phyloP scores from a whole-genome alignment of 768 basidiomycete species.

The Termitomyces sp. region DNA sequence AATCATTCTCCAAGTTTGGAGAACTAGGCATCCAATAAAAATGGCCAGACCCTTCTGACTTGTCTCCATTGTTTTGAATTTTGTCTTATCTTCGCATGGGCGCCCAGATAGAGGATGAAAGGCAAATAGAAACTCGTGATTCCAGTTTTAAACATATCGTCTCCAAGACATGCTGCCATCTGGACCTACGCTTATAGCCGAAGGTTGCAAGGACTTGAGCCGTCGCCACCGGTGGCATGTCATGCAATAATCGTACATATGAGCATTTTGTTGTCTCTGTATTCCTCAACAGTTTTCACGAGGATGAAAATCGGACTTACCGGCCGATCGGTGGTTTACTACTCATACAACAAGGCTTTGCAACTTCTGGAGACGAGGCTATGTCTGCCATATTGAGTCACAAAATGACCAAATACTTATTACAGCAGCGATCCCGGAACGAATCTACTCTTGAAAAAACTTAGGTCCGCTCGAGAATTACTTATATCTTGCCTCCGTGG shows the following conservation, averaged over 20 bases:
- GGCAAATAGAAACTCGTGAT: too few relatives aligned
- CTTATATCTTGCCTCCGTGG: slow-evolving; percentile 9
- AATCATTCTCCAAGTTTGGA: background rate
- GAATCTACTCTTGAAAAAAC: slow-evolving; percentile 15
- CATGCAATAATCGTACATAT: background rate
- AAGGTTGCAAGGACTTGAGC: background rate
- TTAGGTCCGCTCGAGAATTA: slow-evolving; percentile 15
- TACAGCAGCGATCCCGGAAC: slow-evolving; percentile 15
- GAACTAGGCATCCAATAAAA: background rate
- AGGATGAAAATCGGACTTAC: slow-evolving; percentile 1
- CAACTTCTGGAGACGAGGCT: slow-evolving; percentile 3
- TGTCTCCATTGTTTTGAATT: background rate
- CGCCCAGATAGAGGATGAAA: background rate
- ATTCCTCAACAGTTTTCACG: background rate
- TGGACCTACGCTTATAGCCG: background rate
- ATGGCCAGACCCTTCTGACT: background rate
- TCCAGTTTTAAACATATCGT: background rate
- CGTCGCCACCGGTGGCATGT: background rate
- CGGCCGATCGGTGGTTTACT: background rate
- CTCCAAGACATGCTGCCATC: background rate
- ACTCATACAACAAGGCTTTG: background rate
- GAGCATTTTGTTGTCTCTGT: background rate
- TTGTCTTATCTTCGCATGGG: background rate
- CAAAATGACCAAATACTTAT: slow-evolving; percentile 1
- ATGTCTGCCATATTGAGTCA: slow-evolving; percentile 12